These are phyloP conservation scores for Penicillium sp. DNA, from an alignment of 2,329 filamentous ascomycete species.

Conservation along the genomic window DNA sequence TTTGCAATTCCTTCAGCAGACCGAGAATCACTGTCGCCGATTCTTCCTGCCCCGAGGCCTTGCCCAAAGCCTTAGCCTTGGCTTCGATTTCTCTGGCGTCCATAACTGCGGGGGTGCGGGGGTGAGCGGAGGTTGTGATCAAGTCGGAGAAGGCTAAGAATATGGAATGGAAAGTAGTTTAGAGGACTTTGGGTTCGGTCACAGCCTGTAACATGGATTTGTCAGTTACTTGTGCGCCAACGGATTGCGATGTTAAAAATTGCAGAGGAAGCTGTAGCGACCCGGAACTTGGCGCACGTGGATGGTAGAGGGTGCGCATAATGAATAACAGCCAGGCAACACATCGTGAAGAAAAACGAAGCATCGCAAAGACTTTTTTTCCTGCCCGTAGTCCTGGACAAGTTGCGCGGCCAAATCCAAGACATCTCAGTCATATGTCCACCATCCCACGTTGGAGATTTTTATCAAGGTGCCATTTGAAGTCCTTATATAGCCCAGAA, in stretches of 20 bases:
- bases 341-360: not conserved
- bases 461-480: not conserved
- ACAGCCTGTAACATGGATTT: not conserved
- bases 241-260: not conserved
- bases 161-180: not conserved
- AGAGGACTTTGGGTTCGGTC: not conserved
- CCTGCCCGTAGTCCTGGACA: too few species aligned
- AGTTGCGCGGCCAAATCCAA: not conserved
- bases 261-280: not conserved
- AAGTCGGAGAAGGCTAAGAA: not conserved
- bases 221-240: not conserved
- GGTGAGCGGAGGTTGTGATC: not conserved
- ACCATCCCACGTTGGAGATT: not conserved
- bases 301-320: not conserved
- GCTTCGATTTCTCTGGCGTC: slow-evolving; percentile 78
- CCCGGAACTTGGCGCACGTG: not conserved
- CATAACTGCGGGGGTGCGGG: slow-evolving; percentile 51
- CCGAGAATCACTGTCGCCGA: slow-evolving; percentile 69
- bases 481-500: not conserved
- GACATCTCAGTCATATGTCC: slow-evolving; percentile 12
- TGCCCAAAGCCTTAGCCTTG: slow-evolving; percentile 75
- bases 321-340: not conserved
- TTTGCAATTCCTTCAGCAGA: slow-evolving; percentile 76
- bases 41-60: slow-evolving; percentile 74
- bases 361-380: not conserved